A percentile compares a stretch with the other conserved stretches of the same genome.
Conservation (phyloP, 495 filamentous ascomycete species). For the Neurospora sp. region DNA sequence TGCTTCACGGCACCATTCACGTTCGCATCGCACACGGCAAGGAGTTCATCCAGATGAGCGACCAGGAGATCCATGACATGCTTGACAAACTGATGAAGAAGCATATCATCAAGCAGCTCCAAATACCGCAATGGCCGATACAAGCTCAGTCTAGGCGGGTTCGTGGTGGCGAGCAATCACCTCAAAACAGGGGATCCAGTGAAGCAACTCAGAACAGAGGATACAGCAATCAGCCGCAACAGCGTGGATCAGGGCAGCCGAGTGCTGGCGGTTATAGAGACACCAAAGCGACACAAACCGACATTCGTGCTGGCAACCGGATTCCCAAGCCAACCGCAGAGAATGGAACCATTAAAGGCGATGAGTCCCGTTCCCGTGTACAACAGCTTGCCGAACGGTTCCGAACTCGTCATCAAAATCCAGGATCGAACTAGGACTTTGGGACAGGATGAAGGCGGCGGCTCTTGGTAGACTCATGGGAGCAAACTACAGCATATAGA, state of each 20-base stretch:
- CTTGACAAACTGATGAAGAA: background rate
- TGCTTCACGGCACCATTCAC: slow-evolving; percentile 21
- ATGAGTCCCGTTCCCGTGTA: background rate
- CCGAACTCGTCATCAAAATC: background rate
- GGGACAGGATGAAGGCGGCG: background rate
- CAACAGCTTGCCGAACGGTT: background rate
- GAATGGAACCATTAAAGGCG: background rate
- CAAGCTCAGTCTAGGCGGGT: background rate
- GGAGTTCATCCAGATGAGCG: slow-evolving; percentile 3
- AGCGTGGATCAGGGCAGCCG: background rate
- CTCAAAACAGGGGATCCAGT: background rate
- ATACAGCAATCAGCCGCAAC: background rate
- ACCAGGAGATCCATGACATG: background rate
- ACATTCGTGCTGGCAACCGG: background rate
- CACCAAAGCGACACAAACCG: background rate
- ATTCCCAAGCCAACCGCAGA: background rate
- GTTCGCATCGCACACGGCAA: slow-evolving; percentile 10
- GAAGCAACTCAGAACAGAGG: background rate
- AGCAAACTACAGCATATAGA: background rate
- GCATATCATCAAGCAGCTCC: background rate
- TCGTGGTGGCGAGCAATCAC: background rate
- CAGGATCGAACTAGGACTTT: background rate
- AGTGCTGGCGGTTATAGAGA: background rate
- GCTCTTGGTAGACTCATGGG: background rate
- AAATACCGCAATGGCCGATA: background rate